Evolutionary conservation across 2,329 filamentous ascomycete genomes (phyloP).

Genomic region (Pseudogymnoascus verrucosus): DNA sequence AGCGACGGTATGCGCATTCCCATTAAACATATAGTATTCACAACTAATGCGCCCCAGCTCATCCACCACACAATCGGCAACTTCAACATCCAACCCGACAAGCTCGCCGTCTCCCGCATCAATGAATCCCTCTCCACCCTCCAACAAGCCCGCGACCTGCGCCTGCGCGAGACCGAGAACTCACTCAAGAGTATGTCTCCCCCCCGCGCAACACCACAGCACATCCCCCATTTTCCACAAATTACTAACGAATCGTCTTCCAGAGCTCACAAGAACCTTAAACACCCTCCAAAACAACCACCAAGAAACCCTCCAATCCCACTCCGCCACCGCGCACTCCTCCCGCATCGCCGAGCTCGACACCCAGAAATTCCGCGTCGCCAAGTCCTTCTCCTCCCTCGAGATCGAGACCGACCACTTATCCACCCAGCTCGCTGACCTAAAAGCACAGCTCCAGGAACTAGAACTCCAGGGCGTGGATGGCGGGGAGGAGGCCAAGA

Average conservation of each 20-base stretch:
- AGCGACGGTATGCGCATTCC: constrained; percentile 54
- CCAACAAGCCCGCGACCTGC: constrained; percentile 73
- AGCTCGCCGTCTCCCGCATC: constrained; percentile 73
- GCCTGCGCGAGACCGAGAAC: constrained; percentile 61
- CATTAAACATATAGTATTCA: not conserved
- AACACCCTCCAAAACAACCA: constrained; percentile 69
- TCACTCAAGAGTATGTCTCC: constrained; percentile 50
- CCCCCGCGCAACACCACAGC: constrained; percentile 11
- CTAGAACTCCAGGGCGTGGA: constrained; percentile 83
- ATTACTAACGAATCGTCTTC: not conserved
- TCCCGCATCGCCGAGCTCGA: constrained; percentile 79
- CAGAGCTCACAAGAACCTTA: constrained; percentile 64
- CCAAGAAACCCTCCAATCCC: constrained; percentile 63
- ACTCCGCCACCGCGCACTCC: constrained; percentile 74
- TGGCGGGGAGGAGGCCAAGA: constrained; percentile 41
- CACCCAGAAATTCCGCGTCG: constrained; percentile 86
- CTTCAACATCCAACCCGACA: constrained; percentile 92
- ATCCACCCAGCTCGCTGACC: constrained; percentile 65
- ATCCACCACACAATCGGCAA: constrained; percentile 87
- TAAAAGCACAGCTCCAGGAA: constrained; percentile 69
- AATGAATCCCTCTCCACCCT: constrained; percentile 75
- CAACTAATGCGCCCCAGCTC: constrained; percentile 46
- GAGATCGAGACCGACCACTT: constrained; percentile 95
- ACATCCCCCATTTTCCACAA: not conserved
- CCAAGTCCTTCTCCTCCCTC: constrained; percentile 81